Evolutionary conservation across 2,329 filamentous ascomycete genomes (phyloP).

Genomic region (Alternaria triticina): DNA sequence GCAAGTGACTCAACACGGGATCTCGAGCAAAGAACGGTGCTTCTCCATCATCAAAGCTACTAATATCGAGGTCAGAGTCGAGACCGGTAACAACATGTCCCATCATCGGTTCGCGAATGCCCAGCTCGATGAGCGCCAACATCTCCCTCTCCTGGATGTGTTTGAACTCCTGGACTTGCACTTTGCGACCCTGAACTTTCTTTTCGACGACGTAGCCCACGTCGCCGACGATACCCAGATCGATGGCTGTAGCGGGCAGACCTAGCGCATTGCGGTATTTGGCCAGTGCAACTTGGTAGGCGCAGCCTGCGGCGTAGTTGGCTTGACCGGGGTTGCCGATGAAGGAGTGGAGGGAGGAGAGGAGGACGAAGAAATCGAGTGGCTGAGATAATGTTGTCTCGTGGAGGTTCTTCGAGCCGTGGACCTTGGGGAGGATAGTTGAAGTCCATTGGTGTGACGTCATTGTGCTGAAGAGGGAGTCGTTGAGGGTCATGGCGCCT

Average conservation of each 20-base stretch:
- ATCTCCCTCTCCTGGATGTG: slow-evolving; percentile 14
- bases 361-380: slow-evolving; percentile 31
- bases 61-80: not conserved
- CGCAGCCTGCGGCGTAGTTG: slow-evolving; percentile 34
- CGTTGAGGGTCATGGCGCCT: slow-evolving; percentile 23
- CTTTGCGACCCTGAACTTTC: not conserved
- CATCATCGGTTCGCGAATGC: slow-evolving; percentile 3
- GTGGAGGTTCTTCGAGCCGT: slow-evolving; percentile 41
- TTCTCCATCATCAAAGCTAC: not conserved
- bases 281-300: slow-evolving; percentile 29
- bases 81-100: slow-evolving; percentile 15
- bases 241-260: slow-evolving; percentile 10
- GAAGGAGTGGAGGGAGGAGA: slow-evolving; percentile 26
- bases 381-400: slow-evolving; percentile 3
- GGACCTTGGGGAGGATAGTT: slow-evolving; percentile 36
- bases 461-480: slow-evolving; percentile 22
- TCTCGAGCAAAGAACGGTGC: slow-evolving; percentile 14
- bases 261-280: slow-evolving; percentile 11
- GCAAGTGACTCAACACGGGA: slow-evolving; percentile 10
- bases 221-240: slow-evolving; percentile 22
- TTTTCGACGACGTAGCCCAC: slow-evolving; percentile 26
- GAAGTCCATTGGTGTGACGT: slow-evolving; percentile 14
- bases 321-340: slow-evolving; percentile 28
- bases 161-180: slow-evolving; percentile 14
- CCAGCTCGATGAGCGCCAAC: slow-evolving; percentile 16